Evolutionary conservation across 106 monocot species (phyloP), one percentile per base, ranked within the genome.

Genomic region (Agapanthus africanus): DNA sequence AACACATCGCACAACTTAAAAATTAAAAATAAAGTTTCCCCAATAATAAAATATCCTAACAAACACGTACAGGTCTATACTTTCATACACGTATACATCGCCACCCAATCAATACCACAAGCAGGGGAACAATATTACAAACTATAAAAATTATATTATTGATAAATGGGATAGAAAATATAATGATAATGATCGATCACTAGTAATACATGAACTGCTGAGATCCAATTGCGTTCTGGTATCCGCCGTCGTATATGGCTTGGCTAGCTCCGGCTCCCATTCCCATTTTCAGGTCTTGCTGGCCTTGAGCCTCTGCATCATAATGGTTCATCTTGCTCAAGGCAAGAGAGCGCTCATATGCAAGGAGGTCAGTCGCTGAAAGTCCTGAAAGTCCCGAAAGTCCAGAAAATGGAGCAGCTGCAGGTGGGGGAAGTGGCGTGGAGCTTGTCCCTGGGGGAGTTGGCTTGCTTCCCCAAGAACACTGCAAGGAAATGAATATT

Each of bases 401-500:
- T n/a, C n/a, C n/a, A n/a, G n/a, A n/a, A n/a, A n/a, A n/a, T 14
- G 80, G 65, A 25, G 72, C 82, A 2, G 79, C 57, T 18, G 83
- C 80, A 7, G 70, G 37, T 38, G 90, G 90, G 7, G 84, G 81
- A 0, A 18, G 91, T 0, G 31, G 87, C 6, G 46, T 75, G 0
- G 87, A 84, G 51, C 46, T 35, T 1, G 78, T 75, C 27, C 91
- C 91, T 1, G 80, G 84, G 28, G 87, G 87, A 23, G 91, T 91
- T 0, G 91, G 91, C 32, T 91, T 91, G 68, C 75, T 91, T 49
- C 91, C 91, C 91, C 91, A 91, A 6, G 84, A 91, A 52, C 91
- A 91, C 91, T 91, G 82, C 54, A 84, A 47, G n/a, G 22, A 65
- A 2, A 65, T 1, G 10, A 25, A 63, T 1, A 9, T n/a, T n/a